phyloP scores from a whole-genome alignment of 106 monocot genomes.

The Acorus calamus region DNA sequence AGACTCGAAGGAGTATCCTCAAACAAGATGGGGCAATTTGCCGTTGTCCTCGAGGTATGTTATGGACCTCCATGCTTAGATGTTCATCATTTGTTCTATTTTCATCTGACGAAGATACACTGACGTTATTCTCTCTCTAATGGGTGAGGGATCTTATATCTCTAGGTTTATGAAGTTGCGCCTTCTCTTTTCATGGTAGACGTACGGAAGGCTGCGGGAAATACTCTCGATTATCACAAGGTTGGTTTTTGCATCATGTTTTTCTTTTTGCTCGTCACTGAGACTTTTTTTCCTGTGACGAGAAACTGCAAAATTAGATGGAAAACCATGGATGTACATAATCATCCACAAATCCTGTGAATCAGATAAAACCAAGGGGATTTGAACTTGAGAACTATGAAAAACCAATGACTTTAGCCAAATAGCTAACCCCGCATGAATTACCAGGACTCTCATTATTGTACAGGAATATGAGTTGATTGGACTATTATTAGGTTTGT shows the following conservation, averaged over 20 bases:
- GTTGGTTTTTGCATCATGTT: conserved; percentile 14
- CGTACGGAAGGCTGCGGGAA: conserved; percentile 84
- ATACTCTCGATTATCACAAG: conserved; percentile 89
- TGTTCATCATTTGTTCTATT: background rate
- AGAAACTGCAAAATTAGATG: background rate
- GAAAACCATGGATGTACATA: background rate
- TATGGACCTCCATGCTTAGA: background rate
- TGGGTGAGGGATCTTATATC: background rate
- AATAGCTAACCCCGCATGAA: too few species aligned
- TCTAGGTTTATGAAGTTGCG: conserved; percentile 88
- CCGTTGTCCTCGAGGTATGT: conserved; percentile 72
- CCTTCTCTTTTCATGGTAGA: conserved; percentile 92
- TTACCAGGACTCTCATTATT: too few species aligned
- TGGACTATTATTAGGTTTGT: background rate
- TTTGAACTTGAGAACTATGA: too few species aligned
- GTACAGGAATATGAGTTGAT: too few species aligned
- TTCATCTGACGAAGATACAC: too few species aligned
- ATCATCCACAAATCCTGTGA: too few species aligned
- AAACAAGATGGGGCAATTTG: conserved; percentile 62
- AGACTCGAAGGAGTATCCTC: conserved; percentile 76
- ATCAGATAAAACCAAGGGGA: too few species aligned
- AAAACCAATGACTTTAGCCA: too few species aligned
- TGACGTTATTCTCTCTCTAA: too few species aligned
- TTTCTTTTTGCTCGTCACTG: background rate
- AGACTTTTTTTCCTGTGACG: background rate